Evolutionary conservation across 2,329 filamentous ascomycete genomes (phyloP).

Genomic region (Penicillium vulpinum): DNA sequence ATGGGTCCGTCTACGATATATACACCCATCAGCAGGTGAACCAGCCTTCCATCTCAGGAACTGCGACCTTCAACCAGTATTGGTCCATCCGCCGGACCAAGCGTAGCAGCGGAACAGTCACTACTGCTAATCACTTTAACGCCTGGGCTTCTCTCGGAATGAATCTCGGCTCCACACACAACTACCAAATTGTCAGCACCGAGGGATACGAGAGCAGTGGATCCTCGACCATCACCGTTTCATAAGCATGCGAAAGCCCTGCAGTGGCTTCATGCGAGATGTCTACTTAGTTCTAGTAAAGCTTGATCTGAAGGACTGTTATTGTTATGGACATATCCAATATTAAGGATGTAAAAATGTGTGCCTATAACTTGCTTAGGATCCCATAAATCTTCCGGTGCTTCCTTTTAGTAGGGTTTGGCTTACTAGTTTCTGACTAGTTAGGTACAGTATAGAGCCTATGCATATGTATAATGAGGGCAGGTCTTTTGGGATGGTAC

Average conservation of each 20-base stretch:
- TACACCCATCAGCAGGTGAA: slow-evolving; percentile 41
- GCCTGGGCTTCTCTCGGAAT: slow-evolving; percentile 37
- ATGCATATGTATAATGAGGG: no score
- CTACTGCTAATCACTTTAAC: slow-evolving; percentile 39
- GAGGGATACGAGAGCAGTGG: slow-evolving; percentile 48
- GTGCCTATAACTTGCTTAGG: neutral
- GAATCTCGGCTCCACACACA: slow-evolving; percentile 31
- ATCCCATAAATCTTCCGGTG: no score
- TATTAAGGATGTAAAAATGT: neutral
- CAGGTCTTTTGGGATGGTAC: no score
- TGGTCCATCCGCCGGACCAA: slow-evolving; percentile 43
- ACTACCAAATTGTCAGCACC: slow-evolving; percentile 47
- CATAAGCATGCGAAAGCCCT: slow-evolving; percentile 4
- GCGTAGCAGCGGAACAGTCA: slow-evolving; percentile 39
- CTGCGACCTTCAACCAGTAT: slow-evolving; percentile 46
- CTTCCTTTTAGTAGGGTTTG: no score
- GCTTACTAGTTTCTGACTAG: no score
- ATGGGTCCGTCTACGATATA: slow-evolving; percentile 42
- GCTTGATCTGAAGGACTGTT: neutral
- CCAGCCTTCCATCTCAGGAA: slow-evolving; percentile 43
- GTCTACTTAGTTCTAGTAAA: neutral
- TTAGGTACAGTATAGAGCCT: no score
- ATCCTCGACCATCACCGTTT: slow-evolving; percentile 40
- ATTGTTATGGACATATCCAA: neutral
- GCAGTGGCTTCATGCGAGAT: neutral